phyloP scores from a whole-genome alignment of 331 rosid species.

The Malus hybrid region DNA sequence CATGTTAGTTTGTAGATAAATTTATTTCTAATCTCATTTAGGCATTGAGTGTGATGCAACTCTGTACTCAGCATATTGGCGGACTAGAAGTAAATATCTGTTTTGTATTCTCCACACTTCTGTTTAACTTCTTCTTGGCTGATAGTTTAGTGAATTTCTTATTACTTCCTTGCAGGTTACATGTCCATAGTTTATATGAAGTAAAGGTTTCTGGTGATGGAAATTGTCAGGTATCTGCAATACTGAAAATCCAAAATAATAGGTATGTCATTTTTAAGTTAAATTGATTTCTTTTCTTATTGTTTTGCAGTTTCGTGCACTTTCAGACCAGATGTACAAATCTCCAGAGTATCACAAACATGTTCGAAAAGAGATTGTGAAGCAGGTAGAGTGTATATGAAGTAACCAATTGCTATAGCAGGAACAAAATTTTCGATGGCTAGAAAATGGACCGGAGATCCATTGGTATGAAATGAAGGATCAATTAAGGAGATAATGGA shows the following conservation, averaged over 20 bases:
- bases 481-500: not conserved
- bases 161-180: slow-evolving; percentile 39
- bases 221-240: slow-evolving; percentile 68
- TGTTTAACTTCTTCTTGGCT: not conserved
- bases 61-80: not conserved
- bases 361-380: slow-evolving; percentile 68
- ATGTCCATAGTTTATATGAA: slow-evolving; percentile 62
- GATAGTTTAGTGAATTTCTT: not conserved
- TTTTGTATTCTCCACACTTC: not conserved
- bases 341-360: slow-evolving; percentile 83
- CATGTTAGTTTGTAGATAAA: not conserved
- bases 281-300: slow-evolving; percentile 14
- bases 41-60: not conserved
- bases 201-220: slow-evolving; percentile 93
- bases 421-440: not conserved
- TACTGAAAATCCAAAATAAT: slow-evolving; percentile 2
- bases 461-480: not conserved
- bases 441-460: not conserved
- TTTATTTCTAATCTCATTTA: not conserved
- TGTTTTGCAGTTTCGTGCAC: slow-evolving; percentile 64
- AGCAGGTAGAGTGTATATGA: slow-evolving; percentile 38
- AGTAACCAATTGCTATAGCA: not conserved
- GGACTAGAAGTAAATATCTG: not conserved
- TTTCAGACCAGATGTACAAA: slow-evolving; percentile 71
- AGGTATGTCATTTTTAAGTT: not conserved